Percentiles rank a stretch among this genome's conserved stretches.
Conservation (phyloP, 257 asterid genomes). For the Cordia subcordata region DNA sequence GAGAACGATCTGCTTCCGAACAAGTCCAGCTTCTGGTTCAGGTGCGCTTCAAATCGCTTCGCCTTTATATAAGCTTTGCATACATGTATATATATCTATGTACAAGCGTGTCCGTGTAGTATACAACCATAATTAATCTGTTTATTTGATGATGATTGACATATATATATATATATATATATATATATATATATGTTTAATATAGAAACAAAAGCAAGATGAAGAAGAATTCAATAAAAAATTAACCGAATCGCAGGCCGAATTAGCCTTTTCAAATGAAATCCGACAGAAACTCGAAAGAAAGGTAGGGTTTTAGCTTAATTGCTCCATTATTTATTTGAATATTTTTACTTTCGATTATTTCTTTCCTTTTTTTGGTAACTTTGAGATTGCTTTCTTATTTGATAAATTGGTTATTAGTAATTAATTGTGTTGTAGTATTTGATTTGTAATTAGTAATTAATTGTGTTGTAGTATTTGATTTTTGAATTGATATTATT, state of each 20-base stretch:
- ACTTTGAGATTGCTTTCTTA: background rate
- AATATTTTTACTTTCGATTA: background rate
- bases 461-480: background rate
- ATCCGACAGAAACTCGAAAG: slow-evolving; percentile 29
- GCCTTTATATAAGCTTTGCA: background rate
- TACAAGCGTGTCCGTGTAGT: background rate
- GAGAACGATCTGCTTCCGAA: slow-evolving; percentile 26
- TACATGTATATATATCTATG: background rate
- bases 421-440: background rate
- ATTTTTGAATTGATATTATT: background rate
- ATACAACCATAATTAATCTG: background rate
- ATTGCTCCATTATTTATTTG: background rate
- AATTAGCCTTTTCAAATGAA: slow-evolving; percentile 31
- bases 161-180: too few relatives aligned
- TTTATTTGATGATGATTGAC: background rate
- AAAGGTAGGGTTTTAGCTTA: slow-evolving; percentile 20
- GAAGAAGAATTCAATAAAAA: slow-evolving; percentile 31
- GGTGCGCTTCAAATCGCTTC: slow-evolving; percentile 20
- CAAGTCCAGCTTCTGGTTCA: slow-evolving; percentile 23
- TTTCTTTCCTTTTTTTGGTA: too few relatives aligned
- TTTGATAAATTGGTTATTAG: background rate
- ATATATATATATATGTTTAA: slow-evolving; percentile 1
- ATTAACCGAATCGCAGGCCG: slow-evolving; percentile 19
- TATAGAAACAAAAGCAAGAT: slow-evolving; percentile 29
- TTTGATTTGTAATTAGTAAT: background rate